Evolutionary conservation across 176 grass and related monocot genomes (phyloP).

Genomic region (Rhipidocladum racemiflorum): DNA sequence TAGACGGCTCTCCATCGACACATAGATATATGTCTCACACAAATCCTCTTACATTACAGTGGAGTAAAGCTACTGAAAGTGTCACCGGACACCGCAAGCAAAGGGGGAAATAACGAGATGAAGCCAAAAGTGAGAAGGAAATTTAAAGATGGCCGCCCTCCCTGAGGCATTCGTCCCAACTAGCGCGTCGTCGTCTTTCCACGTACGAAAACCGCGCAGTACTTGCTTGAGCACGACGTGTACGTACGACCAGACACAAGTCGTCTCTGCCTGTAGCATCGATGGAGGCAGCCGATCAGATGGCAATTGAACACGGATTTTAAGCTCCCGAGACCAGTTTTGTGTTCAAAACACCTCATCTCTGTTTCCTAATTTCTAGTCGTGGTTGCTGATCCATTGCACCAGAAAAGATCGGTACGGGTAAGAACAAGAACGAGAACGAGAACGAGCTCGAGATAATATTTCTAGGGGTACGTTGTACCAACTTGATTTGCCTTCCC

Average conservation of each 20-base stretch:
- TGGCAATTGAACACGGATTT: background rate
- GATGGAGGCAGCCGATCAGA: slow-evolving; percentile 32
- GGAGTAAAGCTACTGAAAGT: slow-evolving; percentile 53
- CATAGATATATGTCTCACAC: background rate
- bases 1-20: background rate
- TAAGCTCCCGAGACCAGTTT: background rate
- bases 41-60: slow-evolving; percentile 26
- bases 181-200: slow-evolving; percentile 30
- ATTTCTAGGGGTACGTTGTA: too few relatives aligned
- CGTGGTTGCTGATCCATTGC: slow-evolving; percentile 9
- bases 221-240: slow-evolving; percentile 9
- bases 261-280: background rate
- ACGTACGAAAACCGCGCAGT: slow-evolving; percentile 32
- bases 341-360: slow-evolving; percentile 26
- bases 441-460: background rate
- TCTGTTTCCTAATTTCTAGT: background rate
- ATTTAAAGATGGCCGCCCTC: background rate
- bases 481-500: too few relatives aligned
- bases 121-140: slow-evolving; percentile 11
- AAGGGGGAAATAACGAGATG: background rate
- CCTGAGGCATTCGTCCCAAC: slow-evolving; percentile 36
- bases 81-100: slow-evolving; percentile 21
- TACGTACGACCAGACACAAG: background rate
- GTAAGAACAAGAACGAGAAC: background rate
- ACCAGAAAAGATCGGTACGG: background rate